Base-by-base conservation (phyloP, 768 basidiomycete species). In the Naganishia vaughanmartiniae region DNA sequence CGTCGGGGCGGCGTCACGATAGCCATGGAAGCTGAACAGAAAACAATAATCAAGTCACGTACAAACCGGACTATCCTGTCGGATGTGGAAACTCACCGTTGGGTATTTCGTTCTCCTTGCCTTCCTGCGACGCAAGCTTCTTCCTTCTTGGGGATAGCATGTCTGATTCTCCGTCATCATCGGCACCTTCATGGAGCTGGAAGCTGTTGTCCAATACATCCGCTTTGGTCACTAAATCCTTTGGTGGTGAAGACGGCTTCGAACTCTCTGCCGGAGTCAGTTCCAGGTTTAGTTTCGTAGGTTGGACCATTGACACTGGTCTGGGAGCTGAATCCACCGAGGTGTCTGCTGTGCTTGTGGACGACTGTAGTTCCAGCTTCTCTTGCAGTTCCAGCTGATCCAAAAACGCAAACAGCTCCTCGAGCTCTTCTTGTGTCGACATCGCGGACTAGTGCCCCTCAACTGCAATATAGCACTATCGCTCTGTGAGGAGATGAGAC, bases 371-470 rank as follows among this genome's bases (percentile, higher is more conserved):
- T 9, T 42, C 60, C 24, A 63, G 6, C 36, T 42, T 36, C 39
- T 63, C 60, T 15, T 63, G 39, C 17, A 63, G 24, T 15, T 63
- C 60, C 60, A 63, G 39, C 26, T 46, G 60, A 63, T 63, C 60
- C 21, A 63, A 34, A 42, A 28, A 63, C 11, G 60, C 60, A 42
- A 63, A 63, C 39, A 63, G 39, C n/a, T 63, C 60, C 21, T 63
- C 60, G 60, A 63, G 60, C 60, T 63, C 60, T 26, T 42, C 17
- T 17, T 63, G 39, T 2, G 36, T 4, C 2, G 60, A 42, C 60
- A 63, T 63, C 11, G 60, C 7, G 3, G 48, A 7, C n/a, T 42
- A 24, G 7, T 4, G 7, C 4, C 24, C n/a, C 48, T 51, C 46
- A 21, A 7, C 46, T 21, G 15, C 21, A 17, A 46, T 60, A 11